phyloP scores from a whole-genome alignment of 2,329 filamentous ascomycete genomes.

The Botrytis aclada region DNA sequence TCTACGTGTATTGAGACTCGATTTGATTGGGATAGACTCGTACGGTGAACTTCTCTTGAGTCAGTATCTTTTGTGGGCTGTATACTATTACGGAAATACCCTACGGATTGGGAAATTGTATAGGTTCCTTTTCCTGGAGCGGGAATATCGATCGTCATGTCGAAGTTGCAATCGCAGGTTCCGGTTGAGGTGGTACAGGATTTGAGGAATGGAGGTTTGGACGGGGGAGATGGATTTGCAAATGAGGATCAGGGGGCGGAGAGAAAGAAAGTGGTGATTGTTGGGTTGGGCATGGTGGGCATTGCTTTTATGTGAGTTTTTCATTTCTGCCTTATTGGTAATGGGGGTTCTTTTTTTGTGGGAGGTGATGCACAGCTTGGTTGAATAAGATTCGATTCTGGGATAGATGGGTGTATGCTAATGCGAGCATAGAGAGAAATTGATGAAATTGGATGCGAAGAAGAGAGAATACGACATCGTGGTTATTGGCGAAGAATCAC shows the following conservation, averaged over 20 bases:
- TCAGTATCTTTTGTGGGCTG: not conserved
- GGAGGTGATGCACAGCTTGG: too few relatives aligned
- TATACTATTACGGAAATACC: not conserved
- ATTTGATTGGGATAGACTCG: not conserved
- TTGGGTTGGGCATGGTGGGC: slow-evolving; percentile 89
- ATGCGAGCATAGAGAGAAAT: slow-evolving; percentile 64
- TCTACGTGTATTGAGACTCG: not conserved
- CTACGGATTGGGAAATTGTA: not conserved
- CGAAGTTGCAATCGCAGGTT: slow-evolving; percentile 33
- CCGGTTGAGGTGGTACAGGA: slow-evolving; percentile 27
- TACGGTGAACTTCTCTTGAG: not conserved
- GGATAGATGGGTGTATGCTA: not conserved
- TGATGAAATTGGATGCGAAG: slow-evolving; percentile 79
- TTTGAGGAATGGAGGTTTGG: slow-evolving; percentile 27
- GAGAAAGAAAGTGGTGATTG: slow-evolving; percentile 73
- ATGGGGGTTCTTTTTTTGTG: too few relatives aligned
- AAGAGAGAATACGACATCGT: slow-evolving; percentile 74
- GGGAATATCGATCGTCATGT: slow-evolving; percentile 26
- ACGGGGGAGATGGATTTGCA: slow-evolving; percentile 31
- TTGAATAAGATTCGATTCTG: accelerated
- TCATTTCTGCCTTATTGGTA: not conserved
- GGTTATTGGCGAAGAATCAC: slow-evolving; percentile 82
- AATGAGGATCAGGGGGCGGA: slow-evolving; percentile 26
- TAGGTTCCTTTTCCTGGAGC: not conserved
- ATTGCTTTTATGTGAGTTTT: slow-evolving; percentile 77